Conservation (phyloP, 2,329 filamentous ascomycete species). For the Fusarium tuaranense region DNA sequence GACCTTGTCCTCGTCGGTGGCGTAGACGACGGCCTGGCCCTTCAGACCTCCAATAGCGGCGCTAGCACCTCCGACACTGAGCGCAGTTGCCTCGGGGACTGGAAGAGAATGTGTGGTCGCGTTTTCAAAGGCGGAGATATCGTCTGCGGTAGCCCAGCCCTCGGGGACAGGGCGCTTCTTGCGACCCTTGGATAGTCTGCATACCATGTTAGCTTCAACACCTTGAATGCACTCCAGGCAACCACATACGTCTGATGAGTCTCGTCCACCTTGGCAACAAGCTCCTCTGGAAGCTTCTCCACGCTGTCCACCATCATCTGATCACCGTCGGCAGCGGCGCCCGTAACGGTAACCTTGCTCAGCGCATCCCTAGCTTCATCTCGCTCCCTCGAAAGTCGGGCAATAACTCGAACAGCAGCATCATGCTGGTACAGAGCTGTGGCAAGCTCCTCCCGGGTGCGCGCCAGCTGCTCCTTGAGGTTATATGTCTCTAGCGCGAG, state of each 20-base stretch:
- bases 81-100: constrained; percentile 61
- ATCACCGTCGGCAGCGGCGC: constrained; percentile 72
- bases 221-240: background rate
- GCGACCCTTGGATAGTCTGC: constrained; percentile 86
- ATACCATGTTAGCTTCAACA: constrained; percentile 21
- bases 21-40: constrained; percentile 81
- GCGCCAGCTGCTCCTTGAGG: constrained; percentile 86
- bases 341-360: constrained; percentile 82
- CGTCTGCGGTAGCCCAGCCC: constrained; percentile 84
- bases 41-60: constrained; percentile 81
- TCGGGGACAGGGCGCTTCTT: constrained; percentile 90
- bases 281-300: constrained; percentile 77
- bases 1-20: constrained; percentile 74
- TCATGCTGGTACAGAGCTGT: constrained; percentile 97
- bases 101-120: constrained; percentile 59
- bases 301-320: constrained; percentile 90
- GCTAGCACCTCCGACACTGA: constrained; percentile 68
- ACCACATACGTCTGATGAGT: constrained; percentile 80
- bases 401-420: constrained; percentile 95
- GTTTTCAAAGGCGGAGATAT: constrained; percentile 66
- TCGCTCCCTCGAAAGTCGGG: constrained; percentile 87
- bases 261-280: constrained; percentile 80
- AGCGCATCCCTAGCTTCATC: constrained; percentile 93
- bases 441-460: constrained; percentile 92
- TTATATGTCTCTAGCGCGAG: constrained; percentile 92